These are phyloP conservation scores for Xylariaceae sp. DNA, from an alignment of 2,329 filamentous ascomycete species.

Conservation along the genomic window DNA sequence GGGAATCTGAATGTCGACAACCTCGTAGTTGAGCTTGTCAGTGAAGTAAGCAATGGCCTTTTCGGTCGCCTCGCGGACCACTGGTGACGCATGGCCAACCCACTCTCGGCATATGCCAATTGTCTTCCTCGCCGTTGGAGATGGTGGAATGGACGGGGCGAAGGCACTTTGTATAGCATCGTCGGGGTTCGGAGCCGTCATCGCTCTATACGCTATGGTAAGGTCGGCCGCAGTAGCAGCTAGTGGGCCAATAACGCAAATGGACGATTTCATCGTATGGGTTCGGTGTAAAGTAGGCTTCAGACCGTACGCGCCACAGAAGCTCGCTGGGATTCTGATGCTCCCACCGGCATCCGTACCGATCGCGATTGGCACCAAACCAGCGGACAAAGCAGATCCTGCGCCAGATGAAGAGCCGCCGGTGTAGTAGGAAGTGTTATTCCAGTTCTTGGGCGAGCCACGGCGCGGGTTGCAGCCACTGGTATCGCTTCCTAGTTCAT, in stretches of 20 bases:
- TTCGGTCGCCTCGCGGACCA: slow-evolving; percentile 67
- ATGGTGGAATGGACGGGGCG: slow-evolving; percentile 57
- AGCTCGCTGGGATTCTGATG: slow-evolving; percentile 74
- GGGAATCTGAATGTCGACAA: slow-evolving; percentile 68
- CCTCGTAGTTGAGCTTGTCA: slow-evolving; percentile 52
- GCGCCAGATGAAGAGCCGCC: slow-evolving; percentile 82
- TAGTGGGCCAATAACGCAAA: slow-evolving; percentile 75
- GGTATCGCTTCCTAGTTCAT: slow-evolving; percentile 80
- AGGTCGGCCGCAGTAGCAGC: slow-evolving; percentile 79
- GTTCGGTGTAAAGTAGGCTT: slow-evolving; percentile 79
- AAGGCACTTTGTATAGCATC: slow-evolving; percentile 68
- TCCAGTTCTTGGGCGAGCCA: slow-evolving; percentile 79
- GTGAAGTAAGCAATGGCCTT: slow-evolving; percentile 61
- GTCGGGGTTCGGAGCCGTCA: slow-evolving; percentile 73
- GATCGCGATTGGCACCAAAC: slow-evolving; percentile 75
- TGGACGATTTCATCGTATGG: slow-evolving; percentile 58
- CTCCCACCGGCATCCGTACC: slow-evolving; percentile 80
- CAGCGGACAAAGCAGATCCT: slow-evolving; percentile 71
- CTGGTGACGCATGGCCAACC: slow-evolving; percentile 71
- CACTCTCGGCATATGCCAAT: slow-evolving; percentile 74
- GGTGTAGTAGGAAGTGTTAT: slow-evolving; percentile 77
- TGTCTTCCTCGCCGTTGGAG: slow-evolving; percentile 57
- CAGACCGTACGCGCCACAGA: slow-evolving; percentile 81
- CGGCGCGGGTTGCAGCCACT: slow-evolving; percentile 81
- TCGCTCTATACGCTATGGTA: slow-evolving; percentile 79